Evolutionary conservation across 2,329 filamentous ascomycete species (phyloP).

Genomic region (Hypoxylon sp.): DNA sequence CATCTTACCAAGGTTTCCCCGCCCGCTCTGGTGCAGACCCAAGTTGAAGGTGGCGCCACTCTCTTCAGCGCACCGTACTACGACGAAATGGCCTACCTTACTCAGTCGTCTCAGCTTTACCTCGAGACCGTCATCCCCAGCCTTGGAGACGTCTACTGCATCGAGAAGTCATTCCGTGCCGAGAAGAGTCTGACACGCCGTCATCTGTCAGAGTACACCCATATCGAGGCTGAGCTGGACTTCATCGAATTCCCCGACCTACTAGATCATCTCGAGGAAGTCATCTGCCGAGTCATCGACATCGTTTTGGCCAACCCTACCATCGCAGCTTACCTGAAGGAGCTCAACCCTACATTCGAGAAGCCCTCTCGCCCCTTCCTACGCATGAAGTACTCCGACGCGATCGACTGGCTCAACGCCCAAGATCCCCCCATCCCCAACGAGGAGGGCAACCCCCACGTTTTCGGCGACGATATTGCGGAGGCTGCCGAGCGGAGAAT

Average conservation of each 20-base stretch:
- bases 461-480: slow-evolving; percentile 96
- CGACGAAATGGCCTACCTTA: slow-evolving; percentile 89
- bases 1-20: slow-evolving; percentile 86
- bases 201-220: slow-evolving; percentile 95
- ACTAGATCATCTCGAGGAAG: slow-evolving; percentile 84
- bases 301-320: slow-evolving; percentile 78
- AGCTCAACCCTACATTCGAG: slow-evolving; percentile 91
- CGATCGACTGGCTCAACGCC: slow-evolving; percentile 92
- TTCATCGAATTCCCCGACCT: slow-evolving; percentile 95
- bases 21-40: slow-evolving; percentile 92
- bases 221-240: slow-evolving; percentile 95
- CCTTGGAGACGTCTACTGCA: slow-evolving; percentile 95
- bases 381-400: slow-evolving; percentile 94
- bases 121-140: slow-evolving; percentile 93
- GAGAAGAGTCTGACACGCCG: slow-evolving; percentile 95
- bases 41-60: slow-evolving; percentile 92
- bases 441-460: slow-evolving; percentile 90
- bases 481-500: slow-evolving; percentile 96
- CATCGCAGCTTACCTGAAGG: slow-evolving; percentile 78
- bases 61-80: slow-evolving; percentile 93
- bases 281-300: slow-evolving; percentile 89
- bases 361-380: slow-evolving; percentile 86
- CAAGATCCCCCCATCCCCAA: slow-evolving; percentile 85
- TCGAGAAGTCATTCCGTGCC: slow-evolving; percentile 98
- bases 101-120: slow-evolving; percentile 96